phyloP scores from a whole-genome alignment of 345 rosid species.

The Aurinia saxatilis region DNA sequence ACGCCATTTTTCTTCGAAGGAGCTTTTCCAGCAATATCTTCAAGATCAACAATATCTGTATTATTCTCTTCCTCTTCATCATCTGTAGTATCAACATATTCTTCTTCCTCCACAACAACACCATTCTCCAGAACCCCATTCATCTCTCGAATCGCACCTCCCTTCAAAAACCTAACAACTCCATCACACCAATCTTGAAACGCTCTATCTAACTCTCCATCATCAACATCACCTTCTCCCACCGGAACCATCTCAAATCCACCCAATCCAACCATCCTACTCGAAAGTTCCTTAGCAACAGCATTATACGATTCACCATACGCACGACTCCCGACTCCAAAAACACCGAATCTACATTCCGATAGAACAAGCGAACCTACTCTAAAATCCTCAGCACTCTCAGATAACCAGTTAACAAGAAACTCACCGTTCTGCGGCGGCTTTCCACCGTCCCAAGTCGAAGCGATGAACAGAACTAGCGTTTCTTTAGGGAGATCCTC shows the following conservation, averaged over 20 bases:
- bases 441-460: constrained; percentile 86
- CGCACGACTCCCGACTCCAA: constrained; percentile 75
- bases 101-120: constrained; percentile 34
- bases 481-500: constrained; percentile 76
- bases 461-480: constrained; percentile 58
- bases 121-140: constrained; percentile 13
- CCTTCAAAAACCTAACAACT: constrained; percentile 49
- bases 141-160: constrained; percentile 31
- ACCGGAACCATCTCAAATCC: constrained; percentile 54
- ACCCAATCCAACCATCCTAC: constrained; percentile 62
- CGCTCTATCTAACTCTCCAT: constrained; percentile 48
- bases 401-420: constrained; percentile 65
- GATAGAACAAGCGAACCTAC: constrained; percentile 73
- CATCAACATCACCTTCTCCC: constrained; percentile 75
- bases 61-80: constrained; percentile 33
- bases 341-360: constrained; percentile 65
- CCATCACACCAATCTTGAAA: constrained; percentile 64
- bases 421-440: constrained; percentile 60
- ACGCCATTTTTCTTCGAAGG: constrained; percentile 48
- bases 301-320: constrained; percentile 68
- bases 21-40: constrained; percentile 93
- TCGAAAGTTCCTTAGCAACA: constrained; percentile 64
- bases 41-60: constrained; percentile 61
- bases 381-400: constrained; percentile 85
- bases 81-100: constrained; percentile 33